phyloP scores from a whole-genome alignment of 1,284 basidiomycete genomes.

The Moniliophthora roreri region DNA sequence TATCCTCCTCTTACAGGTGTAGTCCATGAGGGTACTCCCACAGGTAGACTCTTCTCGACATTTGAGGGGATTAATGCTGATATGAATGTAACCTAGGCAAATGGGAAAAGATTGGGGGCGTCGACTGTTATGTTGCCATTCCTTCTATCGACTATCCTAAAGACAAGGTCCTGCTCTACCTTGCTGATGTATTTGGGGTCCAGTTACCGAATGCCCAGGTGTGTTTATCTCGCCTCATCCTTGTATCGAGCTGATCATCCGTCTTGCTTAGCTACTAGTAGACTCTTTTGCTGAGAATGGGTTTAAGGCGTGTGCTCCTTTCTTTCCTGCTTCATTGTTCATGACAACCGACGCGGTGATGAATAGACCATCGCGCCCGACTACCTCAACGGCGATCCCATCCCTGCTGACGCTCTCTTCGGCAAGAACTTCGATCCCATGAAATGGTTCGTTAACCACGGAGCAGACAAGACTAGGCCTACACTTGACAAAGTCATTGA shows the following conservation, averaged over 20 bases:
- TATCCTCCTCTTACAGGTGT: too few species aligned
- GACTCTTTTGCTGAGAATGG: conserved; percentile 57
- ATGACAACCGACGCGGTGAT: conserved; percentile 1
- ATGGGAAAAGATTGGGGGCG: conserved; percentile 35
- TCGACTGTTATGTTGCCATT: conserved; percentile 48
- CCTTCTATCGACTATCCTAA: conserved; percentile 46
- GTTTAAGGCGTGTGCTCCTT: conserved; percentile 31
- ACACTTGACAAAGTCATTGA: conserved; percentile 55
- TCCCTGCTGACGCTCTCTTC: conserved; percentile 39
- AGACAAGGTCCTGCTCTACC: conserved; percentile 52
- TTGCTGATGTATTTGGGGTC: conserved; percentile 50
- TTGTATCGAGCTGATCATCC: too few species aligned
- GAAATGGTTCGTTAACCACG: conserved; percentile 53
- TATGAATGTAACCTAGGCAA: conserved; percentile 1
- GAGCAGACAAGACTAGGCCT: conserved; percentile 43
- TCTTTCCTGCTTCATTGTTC: not conserved
- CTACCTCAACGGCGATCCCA: conserved; percentile 59
- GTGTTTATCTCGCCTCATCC: too few species aligned
- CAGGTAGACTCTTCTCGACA: conserved; percentile 1
- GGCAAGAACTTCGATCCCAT: conserved; percentile 40
- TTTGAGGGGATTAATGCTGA: not conserved
- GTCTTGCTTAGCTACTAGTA: conserved; percentile 30
- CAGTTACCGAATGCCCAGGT: conserved; percentile 6
- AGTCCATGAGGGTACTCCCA: conserved; percentile 49
- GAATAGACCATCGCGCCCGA: conserved; percentile 45